These are phyloP conservation scores for Xylaria acuta DNA, from an alignment of 495 filamentous ascomycete species.

Conservation along the genomic window DNA sequence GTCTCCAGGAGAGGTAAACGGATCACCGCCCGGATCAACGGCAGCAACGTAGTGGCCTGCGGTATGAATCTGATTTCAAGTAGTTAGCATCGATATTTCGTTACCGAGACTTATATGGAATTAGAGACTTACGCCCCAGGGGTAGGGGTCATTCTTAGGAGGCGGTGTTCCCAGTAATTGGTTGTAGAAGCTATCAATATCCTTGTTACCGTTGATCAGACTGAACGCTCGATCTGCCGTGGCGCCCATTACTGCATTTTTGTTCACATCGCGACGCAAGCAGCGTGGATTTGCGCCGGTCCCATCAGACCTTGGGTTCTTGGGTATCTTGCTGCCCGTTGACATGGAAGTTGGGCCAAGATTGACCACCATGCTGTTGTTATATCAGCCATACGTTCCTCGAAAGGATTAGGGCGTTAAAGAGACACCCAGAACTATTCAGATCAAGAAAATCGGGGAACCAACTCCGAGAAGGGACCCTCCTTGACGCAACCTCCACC, in stretches of 20 bases:
- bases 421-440: not conserved
- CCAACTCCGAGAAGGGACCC: slow-evolving; percentile 61
- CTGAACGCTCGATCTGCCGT: slow-evolving; percentile 54
- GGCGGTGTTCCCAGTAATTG: slow-evolving; percentile 53
- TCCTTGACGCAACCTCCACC: slow-evolving; percentile 67
- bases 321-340: slow-evolving; percentile 39
- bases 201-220: slow-evolving; percentile 54
- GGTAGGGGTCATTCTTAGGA: slow-evolving; percentile 45
- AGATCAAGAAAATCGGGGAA: slow-evolving; percentile 6
- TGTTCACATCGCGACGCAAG: slow-evolving; percentile 47
- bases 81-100: slow-evolving; percentile 33
- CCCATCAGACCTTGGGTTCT: slow-evolving; percentile 43
- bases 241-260: slow-evolving; percentile 53
- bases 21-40: slow-evolving; percentile 65
- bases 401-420: not conserved
- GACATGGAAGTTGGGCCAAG: slow-evolving; percentile 47
- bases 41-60: slow-evolving; percentile 66
- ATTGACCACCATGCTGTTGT: slow-evolving; percentile 46
- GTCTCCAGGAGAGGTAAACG: slow-evolving; percentile 56
- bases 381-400: slow-evolving; percentile 18
- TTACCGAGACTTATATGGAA: not conserved
- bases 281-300: slow-evolving; percentile 49
- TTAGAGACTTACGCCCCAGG: slow-evolving; percentile 44
- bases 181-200: slow-evolving; percentile 62
- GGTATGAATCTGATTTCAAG: slow-evolving; percentile 56